These are phyloP conservation scores for Telopea speciosissima DNA, from an alignment of 177 flowering plant species.

Conservation along the genomic window DNA sequence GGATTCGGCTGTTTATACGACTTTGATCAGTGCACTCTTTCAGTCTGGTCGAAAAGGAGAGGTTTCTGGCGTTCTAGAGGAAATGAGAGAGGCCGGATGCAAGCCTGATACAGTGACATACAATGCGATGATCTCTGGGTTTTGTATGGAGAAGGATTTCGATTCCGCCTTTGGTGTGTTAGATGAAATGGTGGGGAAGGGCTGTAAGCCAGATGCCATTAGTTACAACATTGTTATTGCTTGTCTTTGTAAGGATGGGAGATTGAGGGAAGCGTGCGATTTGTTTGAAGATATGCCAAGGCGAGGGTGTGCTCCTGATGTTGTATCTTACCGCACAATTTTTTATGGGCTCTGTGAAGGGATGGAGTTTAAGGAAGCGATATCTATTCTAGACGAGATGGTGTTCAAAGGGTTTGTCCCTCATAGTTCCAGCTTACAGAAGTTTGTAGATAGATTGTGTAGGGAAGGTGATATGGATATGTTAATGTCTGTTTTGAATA, in stretches of 20 bases:
- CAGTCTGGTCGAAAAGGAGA: constrained; percentile 48
- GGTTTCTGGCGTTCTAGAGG: constrained; percentile 39
- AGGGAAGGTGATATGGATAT: neutral
- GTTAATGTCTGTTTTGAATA: neutral
- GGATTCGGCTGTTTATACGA: constrained; percentile 50
- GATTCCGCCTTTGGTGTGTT: constrained; percentile 39
- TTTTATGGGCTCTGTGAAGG: constrained; percentile 51
- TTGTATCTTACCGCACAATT: constrained; percentile 49
- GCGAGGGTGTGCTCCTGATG: constrained; percentile 62
- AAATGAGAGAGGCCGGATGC: constrained; percentile 52
- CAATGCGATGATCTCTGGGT: constrained; percentile 57
- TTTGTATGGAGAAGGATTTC: constrained; percentile 48
- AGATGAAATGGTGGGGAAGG: constrained; percentile 46
- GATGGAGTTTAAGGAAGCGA: constrained; percentile 51
- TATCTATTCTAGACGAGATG: constrained; percentile 67
- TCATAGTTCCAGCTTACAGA: constrained; percentile 25
- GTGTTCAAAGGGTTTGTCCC: constrained; percentile 43
- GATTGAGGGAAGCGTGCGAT: constrained; percentile 14
- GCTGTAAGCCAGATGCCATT: constrained; percentile 40
- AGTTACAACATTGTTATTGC: constrained; percentile 25
- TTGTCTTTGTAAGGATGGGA: neutral
- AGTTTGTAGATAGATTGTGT: constrained; percentile 23
- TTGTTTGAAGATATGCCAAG: constrained; percentile 52
- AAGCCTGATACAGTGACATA: constrained; percentile 49
- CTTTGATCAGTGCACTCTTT: constrained; percentile 50